Evolutionary conservation across 768 basidiomycete genomes (phyloP).

Genomic region (Zangia roseola): DNA sequence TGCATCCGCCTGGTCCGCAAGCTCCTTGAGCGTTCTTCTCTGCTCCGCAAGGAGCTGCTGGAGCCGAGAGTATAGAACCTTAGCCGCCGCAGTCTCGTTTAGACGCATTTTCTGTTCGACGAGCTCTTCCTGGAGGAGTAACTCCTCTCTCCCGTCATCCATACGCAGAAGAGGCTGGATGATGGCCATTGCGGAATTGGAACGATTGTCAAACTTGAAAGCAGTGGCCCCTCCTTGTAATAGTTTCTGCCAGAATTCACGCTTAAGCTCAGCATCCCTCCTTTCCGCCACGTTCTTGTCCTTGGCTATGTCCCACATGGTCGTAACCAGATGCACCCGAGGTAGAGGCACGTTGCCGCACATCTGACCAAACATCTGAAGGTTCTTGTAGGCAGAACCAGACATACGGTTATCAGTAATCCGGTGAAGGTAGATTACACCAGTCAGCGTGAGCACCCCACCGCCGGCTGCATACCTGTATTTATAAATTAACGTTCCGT

Average conservation of each 20-base stretch:
- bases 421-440: slow-evolving; percentile 35
- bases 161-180: not conserved
- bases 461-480: slow-evolving; percentile 8
- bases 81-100: slow-evolving; percentile 24
- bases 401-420: slow-evolving; percentile 37
- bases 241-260: slow-evolving; percentile 24
- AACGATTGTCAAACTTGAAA: slow-evolving; percentile 1
- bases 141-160: not conserved
- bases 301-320: slow-evolving; percentile 35
- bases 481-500: not conserved
- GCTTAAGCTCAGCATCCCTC: slow-evolving; percentile 24
- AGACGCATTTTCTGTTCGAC: slow-evolving; percentile 10
- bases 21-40: slow-evolving; percentile 10
- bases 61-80: slow-evolving; percentile 13
- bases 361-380: slow-evolving; percentile 33
- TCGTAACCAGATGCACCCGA: slow-evolving; percentile 37
- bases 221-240: not conserved
- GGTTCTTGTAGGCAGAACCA: slow-evolving; percentile 30
- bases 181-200: not conserved
- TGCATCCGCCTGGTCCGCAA: slow-evolving; percentile 17
- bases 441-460: slow-evolving; percentile 16
- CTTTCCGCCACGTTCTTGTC: slow-evolving; percentile 7
- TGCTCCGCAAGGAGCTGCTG: slow-evolving; percentile 20
- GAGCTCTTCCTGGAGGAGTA: slow-evolving; percentile 23
- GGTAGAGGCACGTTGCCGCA: slow-evolving; percentile 32